Evolutionary conservation across 768 basidiomycete genomes (phyloP), one percentile per base, ranked within the genome.

Genomic region (Auriculariales sp.): DNA sequence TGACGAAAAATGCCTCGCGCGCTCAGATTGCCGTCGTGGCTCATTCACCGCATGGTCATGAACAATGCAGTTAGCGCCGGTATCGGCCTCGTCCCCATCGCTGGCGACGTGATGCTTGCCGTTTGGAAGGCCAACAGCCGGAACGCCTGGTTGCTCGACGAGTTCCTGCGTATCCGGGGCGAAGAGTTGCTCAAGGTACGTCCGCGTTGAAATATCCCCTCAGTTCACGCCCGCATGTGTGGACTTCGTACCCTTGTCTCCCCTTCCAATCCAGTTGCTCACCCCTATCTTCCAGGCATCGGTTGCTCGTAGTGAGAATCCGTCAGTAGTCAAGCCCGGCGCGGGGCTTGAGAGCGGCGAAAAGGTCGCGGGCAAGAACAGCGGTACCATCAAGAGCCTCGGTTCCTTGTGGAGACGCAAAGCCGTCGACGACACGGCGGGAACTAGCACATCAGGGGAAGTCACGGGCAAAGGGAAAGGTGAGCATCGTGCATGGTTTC

Each of bases 41-140:
- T 95, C 24, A 52, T 79, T 2, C 66, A 68, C 4, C 73, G 72
- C 45, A 94, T 97, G 92, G 52, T 85, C 28, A 50, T 80, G 50
- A 87, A 94, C 66, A 83, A 86, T 55, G 70, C 73, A 12, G 62
- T 91, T 22, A 79, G 83, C 9, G 78, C 77, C 4, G 69, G 68
- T 0, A 68, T 85, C 11, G 83, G 88, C 1, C 60, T 80, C 42
- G 59, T 93, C 3, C 90, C 90, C 0, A 49, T 83, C 35, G 69
- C 76, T 2, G 92, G 92, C 3, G 88, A 92, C 63, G 56, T 95
- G 25, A 58, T 79, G 1, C 64, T 92, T 30, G 89, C 85, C 1
- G 63, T 75, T 2, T 94, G 70, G 71, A 93, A 91, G 61, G 79
- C 90, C 17, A 97, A 97, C 64, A 84, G 81, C 14, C 73, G 93